phyloP scores from a whole-genome alignment of 108 stramenopile species.

The Pseudonitzschia multiseries region DNA sequence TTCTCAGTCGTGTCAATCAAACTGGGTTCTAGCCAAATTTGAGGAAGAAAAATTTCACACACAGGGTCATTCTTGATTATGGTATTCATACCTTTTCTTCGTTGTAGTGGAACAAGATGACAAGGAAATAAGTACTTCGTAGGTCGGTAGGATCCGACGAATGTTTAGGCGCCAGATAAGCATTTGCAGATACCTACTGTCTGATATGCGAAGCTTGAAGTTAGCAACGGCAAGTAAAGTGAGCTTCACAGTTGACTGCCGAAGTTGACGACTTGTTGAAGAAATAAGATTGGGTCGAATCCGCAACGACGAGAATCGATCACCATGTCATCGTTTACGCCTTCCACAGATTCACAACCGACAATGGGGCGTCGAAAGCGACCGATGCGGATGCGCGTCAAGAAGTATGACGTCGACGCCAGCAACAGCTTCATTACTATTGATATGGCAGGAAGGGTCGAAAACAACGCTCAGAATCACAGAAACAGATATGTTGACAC shows the following conservation, averaged over 20 bases:
- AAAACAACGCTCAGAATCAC: background rate
- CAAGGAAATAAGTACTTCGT: too few relatives aligned
- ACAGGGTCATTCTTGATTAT: background rate
- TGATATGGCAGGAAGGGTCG: constrained; percentile 12
- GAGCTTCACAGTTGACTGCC: too few relatives aligned
- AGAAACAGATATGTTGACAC: background rate
- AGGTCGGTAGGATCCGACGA: too few relatives aligned
- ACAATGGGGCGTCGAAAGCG: background rate
- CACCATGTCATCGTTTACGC: background rate
- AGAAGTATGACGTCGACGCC: background rate
- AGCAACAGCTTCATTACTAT: constrained; percentile 5
- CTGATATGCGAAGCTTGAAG: too few relatives aligned
- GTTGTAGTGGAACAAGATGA: too few relatives aligned
- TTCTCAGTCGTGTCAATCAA: background rate
- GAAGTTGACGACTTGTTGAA: background rate
- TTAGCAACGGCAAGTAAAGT: too few relatives aligned
- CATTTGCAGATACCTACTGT: too few relatives aligned
- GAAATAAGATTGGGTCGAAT: background rate
- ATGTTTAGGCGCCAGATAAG: too few relatives aligned
- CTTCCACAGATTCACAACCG: background rate
- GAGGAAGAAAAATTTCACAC: background rate
- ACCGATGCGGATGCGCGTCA: constrained; percentile 12
- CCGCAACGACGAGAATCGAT: background rate
- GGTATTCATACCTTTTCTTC: too few relatives aligned
- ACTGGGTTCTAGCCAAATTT: background rate